A percentile compares a stretch with the other conserved stretches of the same genome.
phyloP scores from a whole-genome alignment of 352 stramenopile species.

The Pythium plurisporium region DNA sequence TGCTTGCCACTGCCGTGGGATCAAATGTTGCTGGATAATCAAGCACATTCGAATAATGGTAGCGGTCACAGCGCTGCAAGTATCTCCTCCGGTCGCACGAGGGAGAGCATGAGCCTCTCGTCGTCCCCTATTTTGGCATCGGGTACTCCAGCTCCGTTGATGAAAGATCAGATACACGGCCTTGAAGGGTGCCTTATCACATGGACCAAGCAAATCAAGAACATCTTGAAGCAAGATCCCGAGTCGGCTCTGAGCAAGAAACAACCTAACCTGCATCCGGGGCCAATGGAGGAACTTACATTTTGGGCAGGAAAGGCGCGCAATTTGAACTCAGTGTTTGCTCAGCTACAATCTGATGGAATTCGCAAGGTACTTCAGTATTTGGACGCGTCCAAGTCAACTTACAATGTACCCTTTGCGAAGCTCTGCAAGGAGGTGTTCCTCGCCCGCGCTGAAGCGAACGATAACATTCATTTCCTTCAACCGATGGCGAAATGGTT shows the following conservation, averaged over 20 bases:
- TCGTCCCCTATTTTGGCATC: background rate
- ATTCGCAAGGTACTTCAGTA: conserved; percentile 86
- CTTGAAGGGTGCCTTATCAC: conserved; percentile 90
- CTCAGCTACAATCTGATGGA: conserved; percentile 84
- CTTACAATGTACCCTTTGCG: conserved; percentile 90
- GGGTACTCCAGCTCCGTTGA: conserved; percentile 16
- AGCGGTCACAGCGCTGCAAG: background rate
- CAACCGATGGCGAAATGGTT: conserved; percentile 70
- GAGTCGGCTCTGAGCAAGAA: conserved; percentile 67
- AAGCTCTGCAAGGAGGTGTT: conserved; percentile 93
- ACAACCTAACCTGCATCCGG: conserved; percentile 49
- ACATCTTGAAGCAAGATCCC: conserved; percentile 88
- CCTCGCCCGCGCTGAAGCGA: conserved; percentile 77
- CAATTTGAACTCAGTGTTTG: conserved; percentile 90
- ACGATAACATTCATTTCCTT: conserved; percentile 86
- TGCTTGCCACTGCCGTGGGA: conserved; percentile 84
- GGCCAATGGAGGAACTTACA: conserved; percentile 81
- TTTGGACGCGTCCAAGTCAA: conserved; percentile 85
- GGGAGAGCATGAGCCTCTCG: conserved; percentile 4
- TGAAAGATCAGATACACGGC: conserved; percentile 81
- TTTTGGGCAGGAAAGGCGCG: conserved; percentile 85
- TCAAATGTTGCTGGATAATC: conserved; percentile 55
- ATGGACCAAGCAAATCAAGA: conserved; percentile 95
- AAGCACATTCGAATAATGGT: conserved; percentile 18
- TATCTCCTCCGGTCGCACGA: background rate